Evolutionary conservation across 192 early-diverging fungal species (phyloP).

Genomic region (Gigaspora rosea): DNA sequence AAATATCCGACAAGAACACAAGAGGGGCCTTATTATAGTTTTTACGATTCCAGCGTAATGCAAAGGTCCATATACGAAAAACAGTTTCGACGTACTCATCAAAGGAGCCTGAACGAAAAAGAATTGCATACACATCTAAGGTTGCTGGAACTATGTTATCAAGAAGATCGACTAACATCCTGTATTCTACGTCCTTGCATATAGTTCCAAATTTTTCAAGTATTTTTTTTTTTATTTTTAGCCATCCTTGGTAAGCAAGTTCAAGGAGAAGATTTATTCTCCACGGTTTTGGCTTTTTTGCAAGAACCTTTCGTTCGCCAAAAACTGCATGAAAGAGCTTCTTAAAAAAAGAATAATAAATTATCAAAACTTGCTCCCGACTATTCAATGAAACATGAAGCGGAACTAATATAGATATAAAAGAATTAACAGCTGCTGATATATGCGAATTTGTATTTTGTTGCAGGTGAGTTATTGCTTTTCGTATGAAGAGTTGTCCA

Average conservation of each 20-base stretch:
- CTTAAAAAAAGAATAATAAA: neutral
- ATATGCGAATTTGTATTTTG: neutral
- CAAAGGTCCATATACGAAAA: neutral
- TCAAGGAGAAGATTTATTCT: neutral
- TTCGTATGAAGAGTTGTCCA: neutral
- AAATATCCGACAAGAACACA: neutral
- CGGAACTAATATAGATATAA: conserved; percentile 5
- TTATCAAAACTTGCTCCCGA: neutral
- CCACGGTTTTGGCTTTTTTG: neutral
- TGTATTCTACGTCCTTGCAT: neutral
- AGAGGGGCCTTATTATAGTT: neutral
- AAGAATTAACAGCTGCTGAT: neutral
- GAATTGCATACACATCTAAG: no score
- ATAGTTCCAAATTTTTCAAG: neutral
- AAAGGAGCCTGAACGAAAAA: no score
- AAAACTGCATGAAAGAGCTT: neutral
- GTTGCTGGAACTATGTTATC: no score
- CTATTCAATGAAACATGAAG: conserved; percentile 1
- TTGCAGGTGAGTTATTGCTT: no score
- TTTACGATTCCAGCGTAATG: neutral
- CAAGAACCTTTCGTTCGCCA: neutral
- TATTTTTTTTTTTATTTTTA: neutral
- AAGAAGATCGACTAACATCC: no score
- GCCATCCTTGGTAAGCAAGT: neutral
- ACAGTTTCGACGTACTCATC: neutral